phyloP scores from a whole-genome alignment of 2,329 filamentous ascomycete species.

The Trichoderma pleuroti region DNA sequence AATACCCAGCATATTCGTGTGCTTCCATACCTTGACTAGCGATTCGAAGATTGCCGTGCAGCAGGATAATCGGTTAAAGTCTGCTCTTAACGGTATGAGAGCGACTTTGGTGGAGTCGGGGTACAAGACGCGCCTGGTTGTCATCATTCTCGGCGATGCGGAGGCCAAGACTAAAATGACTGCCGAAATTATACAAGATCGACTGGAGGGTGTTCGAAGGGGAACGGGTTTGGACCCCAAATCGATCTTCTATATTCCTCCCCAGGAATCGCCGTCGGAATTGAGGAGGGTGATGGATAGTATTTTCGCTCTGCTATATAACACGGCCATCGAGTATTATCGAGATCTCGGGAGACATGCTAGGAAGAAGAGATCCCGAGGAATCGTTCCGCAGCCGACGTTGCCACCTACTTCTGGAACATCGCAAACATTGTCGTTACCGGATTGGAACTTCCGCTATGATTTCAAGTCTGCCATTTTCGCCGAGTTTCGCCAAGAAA shows the following conservation, averaged over 20 bases:
- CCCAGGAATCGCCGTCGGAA: conserved; percentile 67
- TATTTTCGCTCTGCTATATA: conserved; percentile 69
- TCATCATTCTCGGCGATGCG: conserved; percentile 50
- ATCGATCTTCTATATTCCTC: conserved; percentile 78
- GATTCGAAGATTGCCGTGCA: conserved; percentile 71
- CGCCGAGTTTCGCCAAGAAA: conserved; percentile 89
- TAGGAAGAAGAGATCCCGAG: conserved; percentile 80
- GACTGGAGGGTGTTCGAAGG: conserved; percentile 73
- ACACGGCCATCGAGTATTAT: conserved; percentile 82
- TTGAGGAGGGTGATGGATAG: conserved; percentile 69
- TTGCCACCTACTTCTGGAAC: conserved; percentile 78
- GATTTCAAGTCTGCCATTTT: conserved; percentile 91
- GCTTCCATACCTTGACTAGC: conserved; percentile 73
- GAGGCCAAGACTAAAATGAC: conserved; percentile 40
- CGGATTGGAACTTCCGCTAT: conserved; percentile 91
- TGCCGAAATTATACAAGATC: conserved; percentile 64
- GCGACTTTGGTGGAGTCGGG: conserved; percentile 63
- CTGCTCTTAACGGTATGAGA: conserved; percentile 77
- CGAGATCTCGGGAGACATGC: conserved; percentile 89
- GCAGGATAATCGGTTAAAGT: conserved; percentile 84
- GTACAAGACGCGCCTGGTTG: conserved; percentile 73
- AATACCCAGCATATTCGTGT: conserved; percentile 75
- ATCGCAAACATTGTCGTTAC: conserved; percentile 76
- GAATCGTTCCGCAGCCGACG: conserved; percentile 74
- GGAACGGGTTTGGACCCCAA: conserved; percentile 79